Percentiles rank a stretch among this genome's conserved stretches.
Conservation (phyloP, 2,329 filamentous ascomycete genomes). For the Penicillium palitans region DNA sequence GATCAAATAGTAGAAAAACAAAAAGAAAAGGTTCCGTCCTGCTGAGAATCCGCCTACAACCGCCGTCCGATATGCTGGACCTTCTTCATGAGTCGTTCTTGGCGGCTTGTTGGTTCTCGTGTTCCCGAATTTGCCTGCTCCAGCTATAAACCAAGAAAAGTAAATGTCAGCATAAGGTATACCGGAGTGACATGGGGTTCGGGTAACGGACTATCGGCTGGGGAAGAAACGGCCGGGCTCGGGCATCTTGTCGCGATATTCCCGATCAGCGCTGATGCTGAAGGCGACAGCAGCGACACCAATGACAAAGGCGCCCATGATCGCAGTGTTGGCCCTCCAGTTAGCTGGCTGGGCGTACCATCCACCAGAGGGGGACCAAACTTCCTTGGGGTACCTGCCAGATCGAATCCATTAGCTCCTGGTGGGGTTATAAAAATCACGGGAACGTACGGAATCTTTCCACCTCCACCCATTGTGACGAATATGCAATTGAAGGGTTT, state of each 20-base stretch:
- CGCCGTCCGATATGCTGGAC: constrained; percentile 17
- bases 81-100: constrained; percentile 41
- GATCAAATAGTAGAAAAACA: constrained; percentile 35
- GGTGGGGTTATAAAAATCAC: constrained; percentile 41
- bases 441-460: constrained; percentile 65
- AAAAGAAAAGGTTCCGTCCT: constrained; percentile 30
- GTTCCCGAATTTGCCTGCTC: constrained; percentile 70
- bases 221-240: constrained; percentile 76
- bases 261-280: constrained; percentile 71
- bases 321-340: constrained; percentile 88
- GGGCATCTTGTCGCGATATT: constrained; percentile 73
- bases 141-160: constrained; percentile 51
- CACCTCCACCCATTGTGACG: constrained; percentile 69
- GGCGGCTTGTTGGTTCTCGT: constrained; percentile 57
- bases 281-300: constrained; percentile 69
- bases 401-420: constrained; percentile 26
- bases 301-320: constrained; percentile 68
- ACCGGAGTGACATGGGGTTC: constrained; percentile 6
- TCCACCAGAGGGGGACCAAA: constrained; percentile 97
- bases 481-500: constrained; percentile 27
- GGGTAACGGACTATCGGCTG: constrained; percentile 70
- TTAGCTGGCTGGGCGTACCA: constrained; percentile 96
- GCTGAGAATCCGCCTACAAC: constrained; percentile 26
- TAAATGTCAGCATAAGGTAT: constrained; percentile 20
- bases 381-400: constrained; percentile 89